Base-by-base conservation (phyloP, 805 yeast genomes). In the Helenozyma rhizophorensis region DNA sequence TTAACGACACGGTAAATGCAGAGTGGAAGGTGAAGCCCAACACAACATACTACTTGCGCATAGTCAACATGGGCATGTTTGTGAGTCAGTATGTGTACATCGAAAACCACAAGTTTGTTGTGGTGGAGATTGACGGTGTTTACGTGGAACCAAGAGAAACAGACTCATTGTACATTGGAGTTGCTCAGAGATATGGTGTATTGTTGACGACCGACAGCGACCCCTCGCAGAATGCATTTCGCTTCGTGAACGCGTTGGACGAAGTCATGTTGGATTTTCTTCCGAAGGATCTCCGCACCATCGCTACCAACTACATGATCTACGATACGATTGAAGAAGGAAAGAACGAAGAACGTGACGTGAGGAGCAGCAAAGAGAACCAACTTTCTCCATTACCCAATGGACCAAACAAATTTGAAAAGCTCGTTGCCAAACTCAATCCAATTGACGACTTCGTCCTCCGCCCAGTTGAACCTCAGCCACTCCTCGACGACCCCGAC, bases 111-210 rank as follows among this genome's bases (percentile, higher is more conserved):
- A 62, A 56, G 14, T 49, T 67, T 27, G 56, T 57, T 23, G 51
- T 67, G 22, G 70, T 67, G 24, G 72, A 66, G 43, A 61, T 62
- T 11, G 72, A 67, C 44, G 72, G 72, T 29, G 72, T 78, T 13
- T 77, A 68, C 36, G 78, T 78, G 16, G 68, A 79, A 40, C 84
- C 84, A 2, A 63, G 66, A 29, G 62, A 57, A 2, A 72, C 81
- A 4, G 69, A 74, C 19, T 63, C 75, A 53, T 43, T 82, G 19
- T 80, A 82, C 50, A 48, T 83, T 23, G 71, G 90, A 1, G 87
- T 83, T 14, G 96, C 90, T 8, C 96, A 89, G 61, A 68, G 97
- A 51, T 76, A 82, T 52, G 70, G 85, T 24, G 81, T 85, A 2
- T 60, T 86, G 41, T 60, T 87, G 12, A 71, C 68, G 23, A 73